Conservation (phyloP, 73 alveolate genomes). For the Blepharisma stoltei region DNA sequence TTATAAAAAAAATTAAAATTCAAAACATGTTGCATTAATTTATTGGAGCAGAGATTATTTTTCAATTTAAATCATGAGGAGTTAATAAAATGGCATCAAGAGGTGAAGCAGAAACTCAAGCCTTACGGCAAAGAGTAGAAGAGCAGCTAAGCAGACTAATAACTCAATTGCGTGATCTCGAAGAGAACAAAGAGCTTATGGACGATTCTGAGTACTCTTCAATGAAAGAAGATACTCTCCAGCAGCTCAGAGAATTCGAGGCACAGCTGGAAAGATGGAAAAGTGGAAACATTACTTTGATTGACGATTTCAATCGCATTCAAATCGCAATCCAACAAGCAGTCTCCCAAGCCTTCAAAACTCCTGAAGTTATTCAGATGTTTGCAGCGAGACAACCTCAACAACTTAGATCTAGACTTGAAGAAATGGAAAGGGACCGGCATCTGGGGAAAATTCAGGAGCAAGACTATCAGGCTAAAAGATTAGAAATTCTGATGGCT, state of each 20-base stretch:
- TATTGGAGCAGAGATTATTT: too few species aligned
- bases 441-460: background rate
- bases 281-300: constrained; percentile 8
- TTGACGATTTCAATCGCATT: constrained; percentile 18
- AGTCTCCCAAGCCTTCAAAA: constrained; percentile 28
- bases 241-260: constrained; percentile 21
- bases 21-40: too few species aligned
- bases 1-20: too few species aligned
- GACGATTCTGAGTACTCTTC: constrained; percentile 22
- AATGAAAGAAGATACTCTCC: constrained; percentile 30
- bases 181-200: constrained; percentile 13
- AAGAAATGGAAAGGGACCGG: background rate
- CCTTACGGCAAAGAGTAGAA: constrained; percentile 19
- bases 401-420: background rate
- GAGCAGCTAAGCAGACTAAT: constrained; percentile 15
- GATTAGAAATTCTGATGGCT: constrained; percentile 1
- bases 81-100: constrained; percentile 22
- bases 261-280: constrained; percentile 13
- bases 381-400: constrained; percentile 22
- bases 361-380: constrained; percentile 27
- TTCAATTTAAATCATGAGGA: too few species aligned
- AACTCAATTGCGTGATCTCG: constrained; percentile 3
- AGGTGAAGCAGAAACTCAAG: constrained; percentile 32
- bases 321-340: constrained; percentile 24
- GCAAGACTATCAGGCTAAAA: background rate